Base-by-base conservation (phyloP, 345 rosid genomes). In the Arabidopsis suecica region DNA sequence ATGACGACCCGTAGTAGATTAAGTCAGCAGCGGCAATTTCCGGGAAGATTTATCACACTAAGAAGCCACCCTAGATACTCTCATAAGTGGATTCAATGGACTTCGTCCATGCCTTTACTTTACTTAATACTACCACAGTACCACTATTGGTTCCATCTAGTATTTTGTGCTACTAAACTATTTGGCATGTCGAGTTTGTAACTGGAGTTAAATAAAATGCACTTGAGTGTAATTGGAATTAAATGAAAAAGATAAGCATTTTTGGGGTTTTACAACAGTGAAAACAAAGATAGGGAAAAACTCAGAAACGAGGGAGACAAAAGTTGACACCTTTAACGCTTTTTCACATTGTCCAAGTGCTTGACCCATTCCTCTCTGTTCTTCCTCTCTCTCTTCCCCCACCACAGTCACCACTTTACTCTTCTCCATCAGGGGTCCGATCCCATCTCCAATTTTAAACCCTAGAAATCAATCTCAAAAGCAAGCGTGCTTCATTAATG, bases 401-500 rank as follows among this genome's bases (percentile, higher is more conserved):
- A 28, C 49, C 72, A 16, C 72, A 16, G 18, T 16, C 18, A 33
- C 28, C 68, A 38, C 81, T 73, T 79, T 74, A 73, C 82, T 73
- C 75, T 67, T 60, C 25, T 72, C 30, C 49, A n/a, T 30, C 44
- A 36, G 3, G 25, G 2, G 40, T 16, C 18, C 57, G 66, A 78
- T 78, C 78, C 58, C 48, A 68, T 44, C 65, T 60, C 66, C 12
- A 65, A 50, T 55, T 44, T 30, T 64, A 66, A 78, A 60, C 81
- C 73, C 81, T 72, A 86, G 75, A 70, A 75, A 70, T 80, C 84
- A 74, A 86, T 81, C 79, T 80, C 74, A 84, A 77, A 83, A 77
- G 18, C 18, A 67, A 72, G 50, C 77, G 18, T 25, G 38, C 25
- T 72, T 68, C 83, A 40, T 25, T 81, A 47, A 93, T 91, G 97